Base-by-base conservation (phyloP, 495 filamentous ascomycete species). In the Coniosporium apollinis region DNA sequence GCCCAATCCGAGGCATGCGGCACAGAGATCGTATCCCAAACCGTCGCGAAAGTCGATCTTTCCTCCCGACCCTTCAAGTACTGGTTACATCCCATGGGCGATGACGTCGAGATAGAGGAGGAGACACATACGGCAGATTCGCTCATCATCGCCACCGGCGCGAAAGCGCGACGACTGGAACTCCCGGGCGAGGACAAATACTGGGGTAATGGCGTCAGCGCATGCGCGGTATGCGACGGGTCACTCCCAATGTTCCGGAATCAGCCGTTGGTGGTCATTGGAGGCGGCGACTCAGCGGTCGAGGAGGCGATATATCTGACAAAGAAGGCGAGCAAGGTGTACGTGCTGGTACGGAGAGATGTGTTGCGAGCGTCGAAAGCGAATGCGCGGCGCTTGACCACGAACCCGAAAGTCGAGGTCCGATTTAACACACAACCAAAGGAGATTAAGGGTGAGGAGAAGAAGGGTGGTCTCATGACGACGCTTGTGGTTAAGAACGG, bases 231-330 rank as follows among this genome's bases (percentile, higher is more conserved):
- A 30, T 99, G 89, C 62, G 89, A 99, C 50, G 89, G 89, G 38
- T 86, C 86, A 32, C 82, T 96, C 20, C 89, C 89, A 15, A 96
- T 99, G 51, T 99, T 94, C 73, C 69, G 85, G 40, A 81, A 93
- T 54, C 92, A 92, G 67, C 87, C 79, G 13, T 67, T 99, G 19
- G 77, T 91, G 17, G 89, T 99, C 5, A 96, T 99, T 44, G 89
- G 89, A 34, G 89, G 89, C 40, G 89, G 89, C 47, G 89, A 99
- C 58, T 93, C 84, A 6, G 89, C 89, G 18, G 89, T 91, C 18
- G 89, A 99, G 60, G 91, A 99, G 67, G 83, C 84, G 33, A 79
- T 93, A 52, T 99, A 94, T 64, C 60, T 99, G 48, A 86, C 89
- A 36, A 99, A 94, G 67, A 96, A 99, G 62, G 89, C 86, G 33